Base-by-base conservation (phyloP, 352 stramenopile species). In the Phytopythium litorale region DNA sequence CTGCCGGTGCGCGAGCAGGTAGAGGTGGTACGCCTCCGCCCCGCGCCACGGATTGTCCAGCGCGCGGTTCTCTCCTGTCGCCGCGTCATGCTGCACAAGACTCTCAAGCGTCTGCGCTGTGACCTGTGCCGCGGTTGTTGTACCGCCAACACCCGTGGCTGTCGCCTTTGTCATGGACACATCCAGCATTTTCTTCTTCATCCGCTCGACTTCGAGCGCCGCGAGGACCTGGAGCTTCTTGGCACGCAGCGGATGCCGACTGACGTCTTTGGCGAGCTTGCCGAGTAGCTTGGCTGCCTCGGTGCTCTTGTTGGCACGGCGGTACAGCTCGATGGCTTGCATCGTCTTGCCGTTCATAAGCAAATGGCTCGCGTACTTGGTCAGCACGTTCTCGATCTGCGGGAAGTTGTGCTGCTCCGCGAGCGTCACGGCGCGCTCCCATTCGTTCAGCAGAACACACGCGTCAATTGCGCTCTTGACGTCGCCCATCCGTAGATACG, bases 141-240 rank as follows among this genome's bases (percentile, higher is more conserved):
- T 56, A 9, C 50, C 50, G 8, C 32, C 23, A 16, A 33, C 38
- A 15, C 32, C 42, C 4, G 53, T 45, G 12, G 16, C 37, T n/a
- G 25, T 79, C 11, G 77, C 79, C 58, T 90, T 90, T 19, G 70
- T 89, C 8, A 73, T 79, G 46, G 84, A 88, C 7, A 86, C 73
- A 58, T 96, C 88, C 9, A 98, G 68, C 72, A 96, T 92, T 58
- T 95, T 92, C 64, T 96, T 94, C 11, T 91, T 75, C 76, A 97
- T 94, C 4, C 91, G 81, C 64, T 98, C 94, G 37, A 98, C 92
- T 63, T 98, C 92, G 28, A 98, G 86, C 16, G 92, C 94, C n/a
- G 93, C 91, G 11, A 98, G 66, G 0, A 98, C 92, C 48, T 98
- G 88, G 7, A 98, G 70, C 55, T 98, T 98, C 77, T 98, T 98